Percentiles rank a stretch among this genome's conserved stretches.
Evolutionary conservation across 176 grass and related monocot genomes (phyloP).

Genomic region (Secale cereale): DNA sequence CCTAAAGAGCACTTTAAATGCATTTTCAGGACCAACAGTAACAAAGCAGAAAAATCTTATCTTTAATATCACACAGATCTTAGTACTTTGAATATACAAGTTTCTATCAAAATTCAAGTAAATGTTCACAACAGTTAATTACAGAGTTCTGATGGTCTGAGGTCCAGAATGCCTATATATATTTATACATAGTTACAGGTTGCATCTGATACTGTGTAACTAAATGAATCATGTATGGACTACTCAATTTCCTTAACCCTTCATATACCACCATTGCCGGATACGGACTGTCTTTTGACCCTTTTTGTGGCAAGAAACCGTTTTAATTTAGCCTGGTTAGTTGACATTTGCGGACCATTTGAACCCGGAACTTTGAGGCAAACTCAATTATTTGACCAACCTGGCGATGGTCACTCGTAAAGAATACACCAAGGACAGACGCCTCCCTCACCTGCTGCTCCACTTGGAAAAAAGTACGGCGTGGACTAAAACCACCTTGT

Average conservation of each 20-base stretch:
- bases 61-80: too few relatives aligned
- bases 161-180: background rate
- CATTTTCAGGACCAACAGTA: background rate
- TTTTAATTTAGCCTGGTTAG: conserved; percentile 18
- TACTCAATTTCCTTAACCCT: background rate
- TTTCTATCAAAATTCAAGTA: conserved; percentile 16
- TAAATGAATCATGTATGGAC: background rate
- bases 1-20: background rate
- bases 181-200: conserved; percentile 30
- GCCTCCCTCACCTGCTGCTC: background rate
- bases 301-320: background rate
- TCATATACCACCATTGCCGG: background rate
- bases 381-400: background rate
- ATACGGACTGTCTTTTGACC: background rate
- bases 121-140: background rate
- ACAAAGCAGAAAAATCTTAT: background rate
- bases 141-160: background rate
- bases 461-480: conserved; percentile 12
- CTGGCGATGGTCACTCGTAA: conserved; percentile 11
- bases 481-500: conserved; percentile 25
- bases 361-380: background rate
- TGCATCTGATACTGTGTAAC: background rate
- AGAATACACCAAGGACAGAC: conserved; percentile 21
- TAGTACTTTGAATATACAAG: background rate
- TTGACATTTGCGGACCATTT: background rate